These are phyloP conservation scores for Albatrellus sp. DNA, from an alignment of 1,284 basidiomycete species.

Conservation along the genomic window DNA sequence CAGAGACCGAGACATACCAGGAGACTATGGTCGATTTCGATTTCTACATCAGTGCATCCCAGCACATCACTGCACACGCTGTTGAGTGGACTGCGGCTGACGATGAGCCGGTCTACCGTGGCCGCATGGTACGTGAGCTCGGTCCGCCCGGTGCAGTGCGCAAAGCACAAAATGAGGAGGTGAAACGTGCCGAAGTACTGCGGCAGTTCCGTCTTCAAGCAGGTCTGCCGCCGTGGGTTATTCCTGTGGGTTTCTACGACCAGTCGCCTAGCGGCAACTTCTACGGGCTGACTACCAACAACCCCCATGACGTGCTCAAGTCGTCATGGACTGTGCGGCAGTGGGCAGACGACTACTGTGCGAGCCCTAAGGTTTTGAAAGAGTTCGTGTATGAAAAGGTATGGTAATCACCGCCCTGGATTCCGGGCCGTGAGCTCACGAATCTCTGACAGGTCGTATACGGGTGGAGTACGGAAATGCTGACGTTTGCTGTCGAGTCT, in stretches of 20 bases:
- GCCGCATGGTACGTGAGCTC: conserved; percentile 37
- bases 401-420: neutral
- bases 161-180: conserved; percentile 7
- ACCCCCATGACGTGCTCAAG: conserved; percentile 17
- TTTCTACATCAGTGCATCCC: conserved; percentile 45
- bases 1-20: conserved; percentile 29
- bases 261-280: too few relatives aligned
- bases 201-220: neutral
- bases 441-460: conserved; percentile 33
- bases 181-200: conserved; percentile 1
- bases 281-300: too few relatives aligned
- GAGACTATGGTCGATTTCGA: conserved; percentile 37
- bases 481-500: conserved; percentile 39
- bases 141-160: conserved; percentile 19
- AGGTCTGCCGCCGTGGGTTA: conserved; percentile 11
- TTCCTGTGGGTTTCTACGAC: too few relatives aligned
- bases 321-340: conserved; percentile 44
- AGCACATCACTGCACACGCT: conserved; percentile 20
- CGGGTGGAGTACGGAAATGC: conserved; percentile 54
- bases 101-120: conserved; percentile 40
- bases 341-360: conserved; percentile 64
- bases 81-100: conserved; percentile 41
- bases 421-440: neutral
- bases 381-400: conserved; percentile 53
- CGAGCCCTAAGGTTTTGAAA: conserved; percentile 46